phyloP scores from a whole-genome alignment of 202 grass and related monocot species.

The Setaria viridis region DNA sequence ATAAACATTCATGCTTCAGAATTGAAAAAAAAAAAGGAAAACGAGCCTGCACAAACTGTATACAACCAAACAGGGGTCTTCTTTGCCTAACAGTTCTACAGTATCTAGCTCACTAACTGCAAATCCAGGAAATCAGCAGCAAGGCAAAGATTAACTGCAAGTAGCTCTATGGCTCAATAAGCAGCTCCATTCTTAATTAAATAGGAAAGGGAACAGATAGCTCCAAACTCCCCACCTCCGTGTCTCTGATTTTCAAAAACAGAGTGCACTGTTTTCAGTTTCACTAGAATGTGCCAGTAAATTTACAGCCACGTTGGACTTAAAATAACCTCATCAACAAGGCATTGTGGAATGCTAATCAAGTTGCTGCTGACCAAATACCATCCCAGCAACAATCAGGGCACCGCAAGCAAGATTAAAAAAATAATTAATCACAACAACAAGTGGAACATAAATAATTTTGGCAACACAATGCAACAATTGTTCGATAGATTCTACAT shows the following conservation, averaged over 20 bases:
- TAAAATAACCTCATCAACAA: background rate
- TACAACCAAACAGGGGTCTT: too few relatives aligned
- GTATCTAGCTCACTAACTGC: background rate
- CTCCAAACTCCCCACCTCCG: background rate
- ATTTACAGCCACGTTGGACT: too few relatives aligned
- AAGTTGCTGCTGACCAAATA: conserved; percentile 16
- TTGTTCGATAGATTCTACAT: conserved; percentile 18
- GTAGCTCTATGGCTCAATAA: background rate
- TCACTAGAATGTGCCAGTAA: background rate
- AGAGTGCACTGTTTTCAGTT: background rate
- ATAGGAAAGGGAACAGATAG: background rate
- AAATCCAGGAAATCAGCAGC: conserved; percentile 13
- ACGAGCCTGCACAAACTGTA: background rate
- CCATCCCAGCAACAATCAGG: background rate
- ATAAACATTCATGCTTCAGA: background rate
- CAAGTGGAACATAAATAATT: background rate
- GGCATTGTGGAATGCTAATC: background rate
- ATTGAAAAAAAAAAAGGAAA: background rate
- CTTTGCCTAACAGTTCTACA: background rate
- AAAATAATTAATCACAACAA: background rate
- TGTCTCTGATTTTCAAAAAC: background rate
- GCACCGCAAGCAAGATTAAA: background rate
- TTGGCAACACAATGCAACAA: background rate
- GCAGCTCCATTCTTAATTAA: background rate
- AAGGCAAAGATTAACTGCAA: background rate